Conservation (phyloP, 2,329 filamentous ascomycete species). For the Pestalotiopsis sp. region DNA sequence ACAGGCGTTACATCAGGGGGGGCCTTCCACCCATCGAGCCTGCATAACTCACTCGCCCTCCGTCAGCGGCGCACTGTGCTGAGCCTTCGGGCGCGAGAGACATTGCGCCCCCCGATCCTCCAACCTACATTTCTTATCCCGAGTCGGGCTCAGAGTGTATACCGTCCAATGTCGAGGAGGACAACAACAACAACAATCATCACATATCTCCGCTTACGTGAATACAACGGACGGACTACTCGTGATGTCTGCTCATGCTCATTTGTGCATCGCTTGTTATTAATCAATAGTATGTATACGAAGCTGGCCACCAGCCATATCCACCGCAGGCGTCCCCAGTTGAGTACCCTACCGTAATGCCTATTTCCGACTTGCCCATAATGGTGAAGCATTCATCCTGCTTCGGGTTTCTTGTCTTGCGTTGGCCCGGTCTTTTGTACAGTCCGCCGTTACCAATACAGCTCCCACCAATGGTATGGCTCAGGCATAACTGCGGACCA, state of each 20-base stretch:
- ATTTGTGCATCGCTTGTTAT: not conserved
- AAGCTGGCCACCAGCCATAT: not conserved
- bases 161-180: not conserved
- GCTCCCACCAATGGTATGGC: not conserved
- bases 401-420: not conserved
- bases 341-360: not conserved
- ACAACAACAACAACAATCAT: not conserved
- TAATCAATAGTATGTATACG: not conserved
- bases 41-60: not conserved
- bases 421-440: not conserved
- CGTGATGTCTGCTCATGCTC: too few relatives aligned
- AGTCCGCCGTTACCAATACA: conserved; percentile 8
- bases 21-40: not conserved
- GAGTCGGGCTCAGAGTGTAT: not conserved
- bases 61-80: conserved; percentile 1
- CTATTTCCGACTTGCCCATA: not conserved
- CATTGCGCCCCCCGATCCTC: conserved; percentile 7
- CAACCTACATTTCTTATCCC: conserved; percentile 5
- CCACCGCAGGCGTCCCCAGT: not conserved
- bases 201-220: too few relatives aligned
- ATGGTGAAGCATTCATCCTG: not conserved
- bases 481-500: conserved; percentile 8
- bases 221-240: too few relatives aligned
- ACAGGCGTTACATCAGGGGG: not conserved
- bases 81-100: not conserved